Percentiles rank a stretch among this genome's conserved stretches.
Conservation (phyloP, 257 asterid genomes). For the Schizonepeta tenuifolia region DNA sequence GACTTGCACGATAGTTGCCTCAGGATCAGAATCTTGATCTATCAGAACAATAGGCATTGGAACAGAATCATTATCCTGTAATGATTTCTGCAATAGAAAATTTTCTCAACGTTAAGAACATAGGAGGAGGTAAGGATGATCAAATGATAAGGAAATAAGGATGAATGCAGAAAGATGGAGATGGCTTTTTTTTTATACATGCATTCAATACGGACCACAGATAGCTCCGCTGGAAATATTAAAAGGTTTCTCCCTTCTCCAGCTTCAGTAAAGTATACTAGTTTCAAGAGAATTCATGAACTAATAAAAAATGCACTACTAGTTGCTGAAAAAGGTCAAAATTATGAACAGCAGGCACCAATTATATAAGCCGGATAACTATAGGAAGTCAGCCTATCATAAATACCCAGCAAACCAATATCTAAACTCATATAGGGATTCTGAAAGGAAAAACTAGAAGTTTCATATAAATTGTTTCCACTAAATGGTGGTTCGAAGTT, state of each 20-base stretch:
- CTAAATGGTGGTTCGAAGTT: background rate
- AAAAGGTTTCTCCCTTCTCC: slow-evolving; percentile 8
- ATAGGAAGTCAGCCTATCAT: background rate
- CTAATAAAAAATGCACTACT: background rate
- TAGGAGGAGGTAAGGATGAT: background rate
- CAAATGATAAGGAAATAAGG: background rate
- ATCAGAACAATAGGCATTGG: slow-evolving; percentile 92
- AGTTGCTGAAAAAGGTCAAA: background rate
- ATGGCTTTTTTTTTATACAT: background rate
- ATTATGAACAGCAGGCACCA: background rate
- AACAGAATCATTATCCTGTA: slow-evolving; percentile 54
- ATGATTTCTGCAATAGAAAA: slow-evolving; percentile 47
- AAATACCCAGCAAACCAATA: background rate
- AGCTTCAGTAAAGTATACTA: background rate
- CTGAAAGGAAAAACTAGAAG: background rate
- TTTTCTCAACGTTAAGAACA: slow-evolving; percentile 15
- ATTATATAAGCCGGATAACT: too few species aligned
- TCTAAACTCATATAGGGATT: background rate
- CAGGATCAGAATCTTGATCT: slow-evolving; percentile 87
- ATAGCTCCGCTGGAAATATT: background rate
- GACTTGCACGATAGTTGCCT: slow-evolving; percentile 83
- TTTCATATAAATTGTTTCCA: background rate
- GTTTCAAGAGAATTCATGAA: background rate
- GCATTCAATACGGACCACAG: background rate
- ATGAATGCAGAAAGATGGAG: background rate